Percentiles rank a stretch among this genome's conserved stretches.
Conservation (phyloP, 495 filamentous ascomycete genomes). For the Xylaria venustula region DNA sequence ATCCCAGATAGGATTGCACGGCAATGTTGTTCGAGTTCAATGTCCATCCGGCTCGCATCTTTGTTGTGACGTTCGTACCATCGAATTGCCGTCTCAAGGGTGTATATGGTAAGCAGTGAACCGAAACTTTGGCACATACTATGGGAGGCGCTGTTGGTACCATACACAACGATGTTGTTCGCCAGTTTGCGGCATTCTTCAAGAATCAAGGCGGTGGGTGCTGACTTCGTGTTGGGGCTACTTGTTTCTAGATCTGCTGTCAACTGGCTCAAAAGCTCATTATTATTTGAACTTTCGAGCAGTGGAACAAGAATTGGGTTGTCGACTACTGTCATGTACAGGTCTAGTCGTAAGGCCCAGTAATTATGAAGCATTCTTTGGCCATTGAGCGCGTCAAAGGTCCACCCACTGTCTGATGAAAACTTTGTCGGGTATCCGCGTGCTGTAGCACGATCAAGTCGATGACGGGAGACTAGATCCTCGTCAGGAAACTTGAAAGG, state of each 20-base stretch:
- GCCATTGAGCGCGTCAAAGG: not conserved
- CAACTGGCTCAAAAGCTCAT: not conserved
- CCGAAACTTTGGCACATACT: slow-evolving; percentile 6
- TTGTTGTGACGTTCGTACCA: slow-evolving; percentile 6
- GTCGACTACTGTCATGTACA: slow-evolving; percentile 9
- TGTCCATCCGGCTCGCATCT: not conserved
- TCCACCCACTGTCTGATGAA: not conserved
- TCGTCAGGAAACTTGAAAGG: not conserved
- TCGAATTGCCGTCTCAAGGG: not conserved
- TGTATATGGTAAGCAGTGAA: slow-evolving; percentile 6
- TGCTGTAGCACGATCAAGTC: slow-evolving; percentile 3
- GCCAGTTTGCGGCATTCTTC: slow-evolving; percentile 7
- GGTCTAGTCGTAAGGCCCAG: not conserved
- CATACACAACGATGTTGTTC: not conserved
- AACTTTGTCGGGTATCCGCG: slow-evolving; percentile 10
- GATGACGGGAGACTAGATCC: not conserved
- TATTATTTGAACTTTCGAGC: not conserved
- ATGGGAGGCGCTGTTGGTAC: not conserved
- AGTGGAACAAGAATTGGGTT: not conserved
- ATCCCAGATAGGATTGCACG: not conserved
- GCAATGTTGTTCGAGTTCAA: slow-evolving; percentile 6
- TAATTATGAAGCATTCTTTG: slow-evolving; percentile 6
- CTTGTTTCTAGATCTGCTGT: not conserved
- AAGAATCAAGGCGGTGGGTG: not conserved
- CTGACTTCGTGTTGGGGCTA: not conserved